These are phyloP conservation scores for Linum usitatissimum DNA, from an alignment of 345 rosid species.

Conservation along the genomic window DNA sequence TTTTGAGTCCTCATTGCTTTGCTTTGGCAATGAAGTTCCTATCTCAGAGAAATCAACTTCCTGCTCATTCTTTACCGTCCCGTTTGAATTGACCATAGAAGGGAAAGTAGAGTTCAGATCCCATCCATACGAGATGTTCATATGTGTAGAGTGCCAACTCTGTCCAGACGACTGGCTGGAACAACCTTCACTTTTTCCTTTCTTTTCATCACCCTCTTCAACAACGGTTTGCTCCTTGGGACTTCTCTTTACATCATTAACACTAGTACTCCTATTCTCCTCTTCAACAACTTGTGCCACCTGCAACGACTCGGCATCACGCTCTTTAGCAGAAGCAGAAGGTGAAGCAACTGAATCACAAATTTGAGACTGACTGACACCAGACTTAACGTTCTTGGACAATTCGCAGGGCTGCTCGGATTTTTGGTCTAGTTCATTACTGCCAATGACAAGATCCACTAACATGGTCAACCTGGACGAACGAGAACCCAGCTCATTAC, in stretches of 20 bases:
- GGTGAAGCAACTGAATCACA: slow-evolving; percentile 25
- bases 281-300: slow-evolving; percentile 21
- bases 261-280: slow-evolving; percentile 24
- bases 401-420: slow-evolving; percentile 20
- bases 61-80: slow-evolving; percentile 31
- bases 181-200: slow-evolving; percentile 28
- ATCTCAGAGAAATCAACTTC: slow-evolving; percentile 40
- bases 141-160: slow-evolving; percentile 26
- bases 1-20: slow-evolving; percentile 35
- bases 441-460: slow-evolving; percentile 24
- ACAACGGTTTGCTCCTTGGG: slow-evolving; percentile 14
- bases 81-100: slow-evolving; percentile 32
- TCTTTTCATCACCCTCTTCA: slow-evolving; percentile 22
- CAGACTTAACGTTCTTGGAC: slow-evolving; percentile 22
- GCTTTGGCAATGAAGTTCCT: slow-evolving; percentile 39
- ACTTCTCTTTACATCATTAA: slow-evolving; percentile 14
- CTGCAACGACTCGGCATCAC: slow-evolving; percentile 18
- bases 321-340: slow-evolving; percentile 24
- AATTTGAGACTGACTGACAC: slow-evolving; percentile 28
- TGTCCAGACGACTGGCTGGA: slow-evolving; percentile 35
- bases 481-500: slow-evolving; percentile 28
- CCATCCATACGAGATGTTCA: slow-evolving; percentile 21
- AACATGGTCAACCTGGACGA: slow-evolving; percentile 27
- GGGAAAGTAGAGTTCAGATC: slow-evolving; percentile 27
- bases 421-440: slow-evolving; percentile 23